Evolutionary conservation across 2,329 filamentous ascomycete genomes (phyloP), one percentile per base, ranked within the genome.

Genomic region (Clarireedia monteithiana): DNA sequence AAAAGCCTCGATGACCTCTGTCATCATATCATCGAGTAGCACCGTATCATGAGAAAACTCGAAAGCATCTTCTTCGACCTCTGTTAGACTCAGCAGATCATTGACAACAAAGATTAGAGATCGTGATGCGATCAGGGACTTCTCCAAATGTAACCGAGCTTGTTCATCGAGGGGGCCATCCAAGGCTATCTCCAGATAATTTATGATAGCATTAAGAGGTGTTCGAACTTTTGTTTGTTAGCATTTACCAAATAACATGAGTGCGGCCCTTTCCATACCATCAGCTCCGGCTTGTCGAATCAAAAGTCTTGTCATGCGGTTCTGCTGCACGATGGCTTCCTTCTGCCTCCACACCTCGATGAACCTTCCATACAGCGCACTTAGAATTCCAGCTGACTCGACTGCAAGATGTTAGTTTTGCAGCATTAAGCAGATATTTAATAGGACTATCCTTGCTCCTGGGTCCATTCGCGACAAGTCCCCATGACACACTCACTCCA

Each of bases 291-390:
- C 53, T 45, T 55, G 53, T 20, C 46, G n/a, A 15, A 55, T 0
- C 1, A 96, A 72, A 4, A 96, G 72, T 48, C 83, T 78, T 0
- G 89, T 95, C 2, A 96, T 75, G 58, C 91, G 86, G 62, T 87
- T 95, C 9, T 45, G 47, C 64, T 95, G 86, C 58, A 95, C 68
- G 0, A 88, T 88, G 1, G 85, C 86, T 69, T 96, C 91, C 62
- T 95, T 95, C 67, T 95, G 89, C 55, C 89, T 79, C 91, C 91
- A 95, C 6, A 95, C 90, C 66, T 95, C 88, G 63, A 95, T 95
- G 68, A 96, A 96, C 68, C 83, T 83, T n/a, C 80, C 77, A 59
- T 96, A 96, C 0, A 96, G 88, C 9, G 95, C 74, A 66, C 90
- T 95, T 2, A 96, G 75, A 0, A 96, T 88, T 0, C 90, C 89